Evolutionary conservation across 306 rosid species (phyloP), one percentile per base, ranked within the genome.

Genomic region (Medicago ruthenica): DNA sequence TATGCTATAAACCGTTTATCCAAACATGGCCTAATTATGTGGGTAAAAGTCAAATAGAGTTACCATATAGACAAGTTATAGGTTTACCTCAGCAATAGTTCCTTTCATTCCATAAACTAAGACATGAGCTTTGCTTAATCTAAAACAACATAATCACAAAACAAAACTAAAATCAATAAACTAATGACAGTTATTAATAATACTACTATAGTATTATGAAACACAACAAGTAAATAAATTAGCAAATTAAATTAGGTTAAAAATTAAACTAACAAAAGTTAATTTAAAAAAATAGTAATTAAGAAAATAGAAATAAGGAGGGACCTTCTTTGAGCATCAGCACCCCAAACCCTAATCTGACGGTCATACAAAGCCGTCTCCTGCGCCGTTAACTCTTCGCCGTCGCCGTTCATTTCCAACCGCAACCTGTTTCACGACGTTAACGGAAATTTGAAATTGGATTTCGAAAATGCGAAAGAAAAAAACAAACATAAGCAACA

Each of bases 341-440:
- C 97, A 8, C 99, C 99, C 99, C 99, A 95, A 85, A 92, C 99
- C 91, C 99, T 89, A 89, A 92, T 95, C 63, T 95, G 99, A 67
- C 98, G 99, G 62, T 95, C 99, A 83, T 95, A 95, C 55, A 95
- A 74, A 7, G 97, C 98, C 15, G 99, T 95, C 84, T 92, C 98
- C 74, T 92, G 97, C 76, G 92, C 99, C 48, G 97, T 95, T 88
- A 95, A 87, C 87, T 92, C 88, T 79, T 92, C 99, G 40, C 97
- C 79, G 71, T 70, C 75, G 2, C 70, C 97, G 81, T 89, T 86
- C 99, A 96, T 95, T 87, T 67, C 74, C 17, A 84, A 64, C 27
- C 21, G 73, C 74, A 88, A 80, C 58, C 96, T 89, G 83, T 55
- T 70, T 7, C 42, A 13, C 57, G 21, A 57, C 15, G 55, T 10